phyloP scores from a whole-genome alignment of 495 filamentous ascomycete genomes.

The Parathielavia appendiculata region DNA sequence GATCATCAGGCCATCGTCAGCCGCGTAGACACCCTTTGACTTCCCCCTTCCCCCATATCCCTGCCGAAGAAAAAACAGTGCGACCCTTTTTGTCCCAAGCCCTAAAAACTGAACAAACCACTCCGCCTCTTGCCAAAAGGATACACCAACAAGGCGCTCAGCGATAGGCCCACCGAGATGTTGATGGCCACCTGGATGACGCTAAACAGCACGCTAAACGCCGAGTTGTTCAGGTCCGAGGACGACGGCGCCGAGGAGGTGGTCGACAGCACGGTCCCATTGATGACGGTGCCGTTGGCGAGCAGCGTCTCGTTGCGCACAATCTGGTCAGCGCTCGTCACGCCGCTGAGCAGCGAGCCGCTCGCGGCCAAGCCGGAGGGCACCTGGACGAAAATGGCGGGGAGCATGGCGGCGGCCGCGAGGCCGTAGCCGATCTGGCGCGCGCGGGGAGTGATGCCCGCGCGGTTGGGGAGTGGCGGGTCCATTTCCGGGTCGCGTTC shows the following conservation, averaged over 20 bases:
- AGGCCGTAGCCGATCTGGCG: constrained; percentile 59
- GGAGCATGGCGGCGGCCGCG: constrained; percentile 82
- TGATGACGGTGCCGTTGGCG: constrained; percentile 25
- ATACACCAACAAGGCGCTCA: constrained; percentile 83
- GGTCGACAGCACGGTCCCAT: constrained; percentile 28
- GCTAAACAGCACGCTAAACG: constrained; percentile 77
- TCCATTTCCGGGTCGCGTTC: constrained; percentile 24
- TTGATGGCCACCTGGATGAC: constrained; percentile 93
- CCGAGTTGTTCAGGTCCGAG: constrained; percentile 53
- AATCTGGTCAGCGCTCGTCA: constrained; percentile 78
- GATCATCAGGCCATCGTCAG: too few species aligned
- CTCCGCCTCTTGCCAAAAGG: constrained; percentile 86
- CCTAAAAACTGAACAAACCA: constrained; percentile 79
- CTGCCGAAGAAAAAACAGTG: too few species aligned
- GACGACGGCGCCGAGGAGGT: background rate
- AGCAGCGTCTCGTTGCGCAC: constrained; percentile 43
- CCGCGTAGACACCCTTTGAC: too few species aligned
- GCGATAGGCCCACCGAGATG: constrained; percentile 84
- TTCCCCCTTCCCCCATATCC: too few species aligned
- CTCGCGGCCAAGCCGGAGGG: constrained; percentile 82
- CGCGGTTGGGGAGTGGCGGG: background rate
- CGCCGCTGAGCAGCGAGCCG: constrained; percentile 76
- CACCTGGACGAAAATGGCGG: constrained; percentile 92
- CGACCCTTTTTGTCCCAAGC: background rate
- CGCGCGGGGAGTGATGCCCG: constrained; percentile 15